phyloP scores from a whole-genome alignment of 2,329 filamentous ascomycete species.

The Hypoxylon sp. region DNA sequence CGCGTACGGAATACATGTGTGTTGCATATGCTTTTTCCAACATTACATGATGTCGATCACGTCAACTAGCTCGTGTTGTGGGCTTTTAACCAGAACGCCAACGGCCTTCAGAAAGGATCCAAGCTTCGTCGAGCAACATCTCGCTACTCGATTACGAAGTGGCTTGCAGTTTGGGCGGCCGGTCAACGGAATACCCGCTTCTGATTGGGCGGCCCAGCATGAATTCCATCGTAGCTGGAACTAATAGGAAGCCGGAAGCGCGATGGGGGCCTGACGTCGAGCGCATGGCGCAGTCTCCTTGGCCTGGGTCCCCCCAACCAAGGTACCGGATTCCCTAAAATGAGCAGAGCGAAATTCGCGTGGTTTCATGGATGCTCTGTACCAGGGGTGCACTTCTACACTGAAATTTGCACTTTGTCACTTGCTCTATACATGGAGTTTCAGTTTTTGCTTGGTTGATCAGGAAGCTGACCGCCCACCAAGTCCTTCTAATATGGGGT shows the following conservation, averaged over 20 bases:
- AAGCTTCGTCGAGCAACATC: neutral
- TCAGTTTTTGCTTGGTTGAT: slow-evolving; percentile 7
- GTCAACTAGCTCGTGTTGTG: neutral
- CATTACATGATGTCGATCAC: neutral
- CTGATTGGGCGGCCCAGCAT: neutral
- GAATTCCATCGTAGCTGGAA: slow-evolving; percentile 1
- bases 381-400: neutral
- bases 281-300: slow-evolving; percentile 21
- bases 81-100: neutral
- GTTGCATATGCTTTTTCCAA: neutral
- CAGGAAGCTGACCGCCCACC: slow-evolving; percentile 5
- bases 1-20: slow-evolving; percentile 11
- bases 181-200: neutral
- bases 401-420: neutral
- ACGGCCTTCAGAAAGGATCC: neutral
- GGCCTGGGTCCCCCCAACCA: slow-evolving; percentile 10
- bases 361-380: neutral
- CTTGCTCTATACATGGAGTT: neutral
- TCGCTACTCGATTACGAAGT: slow-evolving; percentile 3
- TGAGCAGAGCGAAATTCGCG: slow-evolving; percentile 24
- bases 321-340: slow-evolving; percentile 17
- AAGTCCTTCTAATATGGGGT: slow-evolving; percentile 16
- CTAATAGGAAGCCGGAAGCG: slow-evolving; percentile 18
- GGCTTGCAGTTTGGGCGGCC: neutral
- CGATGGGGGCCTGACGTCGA: slow-evolving; percentile 3